phyloP scores from a whole-genome alignment of 1,284 basidiomycete species.

The Pseudozyma hubeiensis region DNA sequence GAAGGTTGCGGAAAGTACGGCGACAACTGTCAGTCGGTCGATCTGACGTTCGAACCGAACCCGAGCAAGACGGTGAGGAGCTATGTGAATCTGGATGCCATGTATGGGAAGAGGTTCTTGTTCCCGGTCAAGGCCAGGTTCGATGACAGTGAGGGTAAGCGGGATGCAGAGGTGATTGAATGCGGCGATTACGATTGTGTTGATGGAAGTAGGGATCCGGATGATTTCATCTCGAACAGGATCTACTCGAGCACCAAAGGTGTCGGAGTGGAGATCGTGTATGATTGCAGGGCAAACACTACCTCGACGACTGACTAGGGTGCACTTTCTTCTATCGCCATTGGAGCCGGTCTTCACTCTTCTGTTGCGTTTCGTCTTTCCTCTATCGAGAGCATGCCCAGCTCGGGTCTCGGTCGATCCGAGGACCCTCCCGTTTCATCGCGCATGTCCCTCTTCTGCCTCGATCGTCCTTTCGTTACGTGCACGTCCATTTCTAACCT shows the following conservation, averaged over 20 bases:
- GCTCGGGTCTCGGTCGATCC: conserved; percentile 16
- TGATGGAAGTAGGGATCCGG: conserved; percentile 34
- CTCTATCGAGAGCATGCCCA: too few relatives aligned
- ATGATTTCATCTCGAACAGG: conserved; percentile 33
- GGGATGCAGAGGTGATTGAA: conserved; percentile 16
- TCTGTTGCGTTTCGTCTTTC: too few relatives aligned
- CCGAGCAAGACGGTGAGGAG: conserved; percentile 27
- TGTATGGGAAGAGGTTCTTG: conserved; percentile 32
- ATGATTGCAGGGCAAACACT: conserved; percentile 33
- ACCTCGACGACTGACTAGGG: conserved; percentile 18
- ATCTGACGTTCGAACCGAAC: conserved; percentile 35
- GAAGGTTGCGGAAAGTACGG: conserved; percentile 37
- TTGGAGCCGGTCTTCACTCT: too few relatives aligned
- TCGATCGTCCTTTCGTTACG: too few relatives aligned
- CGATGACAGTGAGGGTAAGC: conserved; percentile 23
- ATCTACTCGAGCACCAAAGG: conserved; percentile 32
- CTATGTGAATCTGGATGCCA: conserved; percentile 38
- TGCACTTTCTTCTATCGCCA: background rate
- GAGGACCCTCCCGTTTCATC: background rate
- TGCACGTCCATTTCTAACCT: too few relatives aligned
- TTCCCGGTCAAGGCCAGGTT: conserved; percentile 40
- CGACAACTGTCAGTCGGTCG: conserved; percentile 30
- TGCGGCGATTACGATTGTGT: conserved; percentile 21
- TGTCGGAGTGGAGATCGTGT: conserved; percentile 31
- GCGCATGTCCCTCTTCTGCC: too few relatives aligned